Conservation (phyloP, 2,329 filamentous ascomycete genomes). For the Calonectria leucothoes region DNA sequence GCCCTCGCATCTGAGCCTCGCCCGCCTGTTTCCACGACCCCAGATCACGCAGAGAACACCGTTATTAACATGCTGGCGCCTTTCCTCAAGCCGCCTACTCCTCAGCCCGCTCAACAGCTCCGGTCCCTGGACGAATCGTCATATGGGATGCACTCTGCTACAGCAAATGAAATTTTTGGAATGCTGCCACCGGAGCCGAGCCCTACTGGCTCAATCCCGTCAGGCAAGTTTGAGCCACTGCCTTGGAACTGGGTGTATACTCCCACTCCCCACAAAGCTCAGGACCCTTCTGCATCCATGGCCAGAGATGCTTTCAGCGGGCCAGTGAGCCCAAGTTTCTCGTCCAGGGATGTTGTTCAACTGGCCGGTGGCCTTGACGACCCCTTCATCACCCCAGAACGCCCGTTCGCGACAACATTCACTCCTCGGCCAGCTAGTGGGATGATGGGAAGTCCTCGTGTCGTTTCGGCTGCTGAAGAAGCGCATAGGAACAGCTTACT, state of each 20-base stretch:
- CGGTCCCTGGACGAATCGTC: conserved; percentile 55
- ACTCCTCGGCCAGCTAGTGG: conserved; percentile 25
- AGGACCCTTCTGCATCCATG: conserved; percentile 32
- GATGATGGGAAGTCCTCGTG: conserved; percentile 32
- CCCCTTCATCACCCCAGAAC: conserved; percentile 45
- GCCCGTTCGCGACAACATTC: conserved; percentile 25
- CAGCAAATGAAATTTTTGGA: conserved; percentile 63
- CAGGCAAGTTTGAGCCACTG: conserved; percentile 51
- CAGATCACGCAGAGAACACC: conserved; percentile 50
- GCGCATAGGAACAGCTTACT: conserved; percentile 50
- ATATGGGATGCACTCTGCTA: conserved; percentile 66
- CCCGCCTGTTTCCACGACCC: conserved; percentile 23
- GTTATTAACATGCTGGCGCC: conserved; percentile 62
- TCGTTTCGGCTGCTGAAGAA: conserved; percentile 39
- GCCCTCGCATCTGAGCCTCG: conserved; percentile 17
- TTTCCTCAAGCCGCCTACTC: conserved; percentile 59
- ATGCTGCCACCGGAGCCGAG: conserved; percentile 49
- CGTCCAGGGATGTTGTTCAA: conserved; percentile 31
- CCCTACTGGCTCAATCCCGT: conserved; percentile 42
- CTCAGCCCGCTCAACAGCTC: conserved; percentile 48
- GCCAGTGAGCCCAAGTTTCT: conserved; percentile 37
- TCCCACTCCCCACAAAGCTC: conserved; percentile 45
- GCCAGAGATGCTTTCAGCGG: conserved; percentile 43
- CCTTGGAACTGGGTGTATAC: conserved; percentile 65
- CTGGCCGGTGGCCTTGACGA: conserved; percentile 41